A percentile compares a stretch with the other conserved stretches of the same genome.
These are phyloP conservation scores for Coemansia sp. DNA, from an alignment of 192 early-diverging fungal genomes.

Conservation along the genomic window DNA sequence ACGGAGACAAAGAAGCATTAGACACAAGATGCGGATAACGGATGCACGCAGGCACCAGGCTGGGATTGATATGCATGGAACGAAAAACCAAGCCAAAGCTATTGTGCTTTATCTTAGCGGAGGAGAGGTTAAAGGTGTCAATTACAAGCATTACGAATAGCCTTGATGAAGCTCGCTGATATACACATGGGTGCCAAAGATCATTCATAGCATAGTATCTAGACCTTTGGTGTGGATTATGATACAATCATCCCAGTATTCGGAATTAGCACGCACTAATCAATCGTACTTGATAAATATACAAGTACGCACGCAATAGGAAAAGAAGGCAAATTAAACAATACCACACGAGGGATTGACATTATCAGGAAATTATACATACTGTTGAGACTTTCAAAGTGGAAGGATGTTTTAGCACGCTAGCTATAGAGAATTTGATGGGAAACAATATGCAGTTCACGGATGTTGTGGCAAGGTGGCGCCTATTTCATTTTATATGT, in stretches of 20 bases:
- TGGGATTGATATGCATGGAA: background rate
- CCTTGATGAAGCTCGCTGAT: background rate
- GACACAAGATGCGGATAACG: background rate
- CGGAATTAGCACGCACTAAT: background rate
- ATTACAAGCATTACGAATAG: background rate
- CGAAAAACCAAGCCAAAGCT: background rate
- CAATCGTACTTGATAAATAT: background rate
- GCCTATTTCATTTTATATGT: too few species aligned
- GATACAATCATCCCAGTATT: background rate
- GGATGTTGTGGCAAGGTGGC: background rate
- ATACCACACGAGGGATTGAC: background rate
- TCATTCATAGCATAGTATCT: background rate
- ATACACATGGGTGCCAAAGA: background rate
- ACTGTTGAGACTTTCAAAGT: background rate
- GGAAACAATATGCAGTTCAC: background rate
- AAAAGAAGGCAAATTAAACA: background rate
- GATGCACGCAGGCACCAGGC: background rate
- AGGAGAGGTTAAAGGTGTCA: background rate
- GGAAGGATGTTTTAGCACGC: background rate
- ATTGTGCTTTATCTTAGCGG: background rate
- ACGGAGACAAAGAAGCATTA: background rate
- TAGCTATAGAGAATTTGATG: background rate
- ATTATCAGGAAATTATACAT: background rate
- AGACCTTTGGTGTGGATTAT: background rate
- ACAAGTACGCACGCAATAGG: background rate